A percentile compares a stretch with the other conserved stretches of the same genome.
Conservation (phyloP, 2,329 filamentous ascomycete species). For the Diaporthe citrichinensis region DNA sequence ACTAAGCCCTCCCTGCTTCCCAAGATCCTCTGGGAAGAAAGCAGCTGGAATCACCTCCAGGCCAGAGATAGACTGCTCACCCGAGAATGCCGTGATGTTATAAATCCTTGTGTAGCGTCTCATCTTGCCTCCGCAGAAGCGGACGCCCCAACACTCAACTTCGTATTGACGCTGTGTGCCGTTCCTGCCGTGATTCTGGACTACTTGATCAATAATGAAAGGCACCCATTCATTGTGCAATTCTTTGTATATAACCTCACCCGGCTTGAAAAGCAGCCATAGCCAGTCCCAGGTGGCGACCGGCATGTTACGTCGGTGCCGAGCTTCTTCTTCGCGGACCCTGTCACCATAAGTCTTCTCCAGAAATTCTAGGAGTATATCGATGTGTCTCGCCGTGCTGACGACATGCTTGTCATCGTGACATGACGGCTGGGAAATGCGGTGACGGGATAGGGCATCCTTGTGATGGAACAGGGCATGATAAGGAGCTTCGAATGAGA, state of each 20-base stretch:
- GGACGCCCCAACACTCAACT: constrained; percentile 60
- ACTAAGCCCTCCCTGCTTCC: constrained; percentile 46
- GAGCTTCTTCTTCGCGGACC: constrained; percentile 57
- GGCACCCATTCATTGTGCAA: constrained; percentile 57
- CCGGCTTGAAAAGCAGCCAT: constrained; percentile 63
- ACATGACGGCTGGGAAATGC: constrained; percentile 55
- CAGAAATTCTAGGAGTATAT: constrained; percentile 60
- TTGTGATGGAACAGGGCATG: constrained; percentile 63
- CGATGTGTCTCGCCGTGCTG: constrained; percentile 60
- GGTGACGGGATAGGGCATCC: constrained; percentile 58
- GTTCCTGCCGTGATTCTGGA: constrained; percentile 10
- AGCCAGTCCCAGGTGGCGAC: constrained; percentile 61
- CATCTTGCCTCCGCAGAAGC: constrained; percentile 52
- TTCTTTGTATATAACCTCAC: constrained; percentile 60
- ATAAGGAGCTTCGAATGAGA: constrained; percentile 62
- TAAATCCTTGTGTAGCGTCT: constrained; percentile 56
- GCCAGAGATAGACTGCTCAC: constrained; percentile 59
- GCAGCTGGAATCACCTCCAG: constrained; percentile 59
- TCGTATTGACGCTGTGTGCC: constrained; percentile 37
- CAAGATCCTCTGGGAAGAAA: constrained; percentile 57
- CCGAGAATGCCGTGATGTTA: constrained; percentile 55
- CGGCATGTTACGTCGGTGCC: constrained; percentile 54
- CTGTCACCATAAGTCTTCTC: constrained; percentile 54
- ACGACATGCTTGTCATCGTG: constrained; percentile 58
- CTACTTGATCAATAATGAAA: constrained; percentile 56